A percentile compares a stretch with the other conserved stretches of the same genome.
phyloP scores from a whole-genome alignment of 192 early-diverging fungal species.

The Irineochytrium annulatum region DNA sequence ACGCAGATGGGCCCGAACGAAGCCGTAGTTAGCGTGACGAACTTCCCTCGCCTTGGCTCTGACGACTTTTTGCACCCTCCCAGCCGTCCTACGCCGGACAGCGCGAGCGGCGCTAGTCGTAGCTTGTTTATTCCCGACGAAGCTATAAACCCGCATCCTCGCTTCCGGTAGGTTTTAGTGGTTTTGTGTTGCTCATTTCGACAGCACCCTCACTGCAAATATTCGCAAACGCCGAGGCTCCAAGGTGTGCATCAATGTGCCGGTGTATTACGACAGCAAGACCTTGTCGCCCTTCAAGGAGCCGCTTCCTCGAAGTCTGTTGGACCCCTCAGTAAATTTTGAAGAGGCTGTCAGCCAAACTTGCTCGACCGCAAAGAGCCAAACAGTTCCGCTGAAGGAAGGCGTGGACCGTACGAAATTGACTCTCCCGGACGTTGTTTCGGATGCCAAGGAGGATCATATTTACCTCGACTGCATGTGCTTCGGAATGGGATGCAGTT shows the following conservation, averaged over 20 bases:
- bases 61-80: conserved; percentile 64
- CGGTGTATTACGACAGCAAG: conserved; percentile 86
- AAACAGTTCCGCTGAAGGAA: too few species aligned
- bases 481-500: conserved; percentile 98
- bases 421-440: conserved; percentile 32
- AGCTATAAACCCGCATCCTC: conserved; percentile 89
- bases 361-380: conserved; percentile 63
- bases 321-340: conserved; percentile 22
- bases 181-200: conserved; percentile 14
- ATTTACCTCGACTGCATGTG: conserved; percentile 99
- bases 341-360: conserved; percentile 9
- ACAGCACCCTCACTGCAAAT: conserved; percentile 82
- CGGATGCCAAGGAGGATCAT: conserved; percentile 80
- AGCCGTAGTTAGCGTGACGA: conserved; percentile 74
- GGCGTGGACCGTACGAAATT: not conserved
- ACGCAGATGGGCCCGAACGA: conserved; percentile 66
- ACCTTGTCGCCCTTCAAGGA: conserved; percentile 83
- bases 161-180: conserved; percentile 66
- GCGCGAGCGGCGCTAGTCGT: conserved; percentile 51
- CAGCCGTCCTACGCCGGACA: conserved; percentile 42
- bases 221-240: conserved; percentile 87
- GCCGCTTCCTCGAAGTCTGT: conserved; percentile 66
- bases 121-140: conserved; percentile 92
- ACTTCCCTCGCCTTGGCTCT: conserved; percentile 83
- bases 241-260: conserved; percentile 95